phyloP scores from a whole-genome alignment of 352 stramenopile species.

The Phytophthora tubulina region DNA sequence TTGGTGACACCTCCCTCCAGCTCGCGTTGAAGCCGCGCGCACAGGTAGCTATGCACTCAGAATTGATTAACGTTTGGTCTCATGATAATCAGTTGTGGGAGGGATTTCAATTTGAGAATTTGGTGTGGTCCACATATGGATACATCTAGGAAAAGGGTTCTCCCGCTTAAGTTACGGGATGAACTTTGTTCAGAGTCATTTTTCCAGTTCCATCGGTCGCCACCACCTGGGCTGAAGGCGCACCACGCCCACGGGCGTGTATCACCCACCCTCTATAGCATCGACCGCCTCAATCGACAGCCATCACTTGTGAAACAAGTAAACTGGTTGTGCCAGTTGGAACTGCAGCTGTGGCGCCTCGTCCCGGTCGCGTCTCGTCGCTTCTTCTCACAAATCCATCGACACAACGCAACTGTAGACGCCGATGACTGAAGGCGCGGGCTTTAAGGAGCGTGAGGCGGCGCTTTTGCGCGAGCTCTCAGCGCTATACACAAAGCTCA shows the following conservation, averaged over 20 bases:
- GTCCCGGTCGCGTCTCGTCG: slow-evolving; percentile 39
- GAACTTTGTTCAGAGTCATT: neutral
- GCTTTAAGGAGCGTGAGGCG: slow-evolving; percentile 78
- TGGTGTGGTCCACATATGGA: too few species aligned
- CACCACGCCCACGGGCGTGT: neutral
- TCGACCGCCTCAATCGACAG: neutral
- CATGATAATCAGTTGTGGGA: too few species aligned
- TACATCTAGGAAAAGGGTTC: too few species aligned
- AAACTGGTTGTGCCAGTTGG: neutral
- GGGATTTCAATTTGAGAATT: too few species aligned
- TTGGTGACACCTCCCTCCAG: too few species aligned
- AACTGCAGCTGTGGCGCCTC: slow-evolving; percentile 18
- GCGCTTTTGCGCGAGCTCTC: slow-evolving; percentile 77
- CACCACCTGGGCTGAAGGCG: slow-evolving; percentile 7
- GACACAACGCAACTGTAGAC: neutral
- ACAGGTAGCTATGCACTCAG: too few species aligned
- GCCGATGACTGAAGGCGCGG: slow-evolving; percentile 26
- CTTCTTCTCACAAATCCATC: slow-evolving; percentile 25
- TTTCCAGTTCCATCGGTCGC: slow-evolving; percentile 7
- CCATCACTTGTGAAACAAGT: neutral
- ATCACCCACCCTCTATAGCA: neutral
- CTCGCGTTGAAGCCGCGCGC: too few species aligned
- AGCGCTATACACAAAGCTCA: slow-evolving; percentile 83
- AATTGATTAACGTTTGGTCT: too few species aligned
- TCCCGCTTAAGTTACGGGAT: too few species aligned